A percentile compares a stretch with the other conserved stretches of the same genome.
Evolutionary conservation across 2,329 filamentous ascomycete genomes (phyloP).

Genomic region (Talaromyces marneffei): DNA sequence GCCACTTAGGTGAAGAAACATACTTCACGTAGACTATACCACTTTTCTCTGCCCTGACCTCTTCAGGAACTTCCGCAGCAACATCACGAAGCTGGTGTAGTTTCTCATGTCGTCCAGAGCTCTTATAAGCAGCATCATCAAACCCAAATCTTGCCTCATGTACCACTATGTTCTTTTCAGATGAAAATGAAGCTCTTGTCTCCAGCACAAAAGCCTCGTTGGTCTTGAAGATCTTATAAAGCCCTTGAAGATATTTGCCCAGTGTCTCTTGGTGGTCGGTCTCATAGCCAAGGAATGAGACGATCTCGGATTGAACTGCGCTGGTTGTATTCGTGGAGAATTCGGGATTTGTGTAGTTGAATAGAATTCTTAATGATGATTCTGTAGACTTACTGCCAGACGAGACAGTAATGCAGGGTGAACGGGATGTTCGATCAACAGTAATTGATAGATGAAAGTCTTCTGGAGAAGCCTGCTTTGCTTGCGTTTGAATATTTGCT

Average conservation of each 20-base stretch:
- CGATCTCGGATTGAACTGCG: constrained; percentile 33
- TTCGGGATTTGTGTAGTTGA: constrained; percentile 51
- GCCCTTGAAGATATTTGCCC: constrained; percentile 45
- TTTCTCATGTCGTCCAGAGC: constrained; percentile 55
- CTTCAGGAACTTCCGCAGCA: constrained; percentile 48
- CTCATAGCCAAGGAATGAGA: constrained; percentile 50
- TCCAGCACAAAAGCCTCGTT: constrained; percentile 62
- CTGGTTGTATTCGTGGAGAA: constrained; percentile 36
- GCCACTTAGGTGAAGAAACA: constrained; percentile 1
- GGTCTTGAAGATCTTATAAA: constrained; percentile 56
- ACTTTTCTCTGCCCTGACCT: constrained; percentile 58
- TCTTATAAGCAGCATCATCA: constrained; percentile 64
- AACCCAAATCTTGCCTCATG: constrained; percentile 57
- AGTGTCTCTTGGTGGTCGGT: constrained; percentile 42
- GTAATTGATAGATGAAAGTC: constrained; percentile 56
- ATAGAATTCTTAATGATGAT: constrained; percentile 54
- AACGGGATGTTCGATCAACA: constrained; percentile 57
- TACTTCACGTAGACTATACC: constrained; percentile 76
- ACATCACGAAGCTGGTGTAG: constrained; percentile 54
- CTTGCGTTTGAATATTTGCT: constrained; percentile 42
- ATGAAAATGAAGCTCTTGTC: constrained; percentile 42
- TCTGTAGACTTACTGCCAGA: constrained; percentile 43
- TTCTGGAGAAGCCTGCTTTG: constrained; percentile 31
- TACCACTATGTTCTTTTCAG: constrained; percentile 44
- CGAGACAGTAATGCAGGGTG: constrained; percentile 60